Base-by-base conservation (phyloP, 192 early-diverging fungal species). In the Rhizoclosmatium globosum region DNA sequence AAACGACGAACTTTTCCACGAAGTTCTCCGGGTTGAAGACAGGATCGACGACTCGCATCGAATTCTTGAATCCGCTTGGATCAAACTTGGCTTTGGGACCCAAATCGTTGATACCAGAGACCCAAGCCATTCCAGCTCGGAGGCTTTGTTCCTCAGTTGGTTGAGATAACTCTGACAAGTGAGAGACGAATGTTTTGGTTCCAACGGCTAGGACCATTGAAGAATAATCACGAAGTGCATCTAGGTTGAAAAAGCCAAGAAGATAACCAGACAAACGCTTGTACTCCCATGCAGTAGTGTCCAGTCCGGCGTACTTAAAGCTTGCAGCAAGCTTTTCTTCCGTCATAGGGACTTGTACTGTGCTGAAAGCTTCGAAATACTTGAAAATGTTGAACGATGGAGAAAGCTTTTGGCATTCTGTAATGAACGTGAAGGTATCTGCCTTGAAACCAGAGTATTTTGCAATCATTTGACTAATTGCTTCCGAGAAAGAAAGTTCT, bases 71-170 rank as follows among this genome's bases (percentile, higher is more conserved):
- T 15, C 58, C 48, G 11, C 47, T 4, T 19, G 70, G 69, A 46
- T 79, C 78, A 53, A 79, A 79, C 58, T 66, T 62, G n/a, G 66
- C 59, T 64, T 71, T 79, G 13, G 78, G 78, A 17, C 78, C 78
- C 44, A 65, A 4, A 23, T 79, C 78, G 19, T 65, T 71, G 6
- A 79, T 46, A 57, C 62, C 73, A 2, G 78, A 71, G n/a, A 79
- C 62, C 69, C 68, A 72, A 7, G 71, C 71, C 70, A 50, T 79
- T 43, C 47, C 62, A 2, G 78, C 46, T n/a, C 13, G 60, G 47
- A 44, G 31, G 47, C 60, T 17, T 65, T 79, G 68, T 11, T 70
- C 69, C 4, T 62, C 64, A 19, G 74, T 66, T n/a, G 60, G 59
- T 15, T 23, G 6, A 7, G 62, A 48, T n/a, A 79, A 11, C 45